Evolutionary conservation across 106 monocot species (phyloP).

Genomic region (Dactylorhiza incarnata): DNA sequence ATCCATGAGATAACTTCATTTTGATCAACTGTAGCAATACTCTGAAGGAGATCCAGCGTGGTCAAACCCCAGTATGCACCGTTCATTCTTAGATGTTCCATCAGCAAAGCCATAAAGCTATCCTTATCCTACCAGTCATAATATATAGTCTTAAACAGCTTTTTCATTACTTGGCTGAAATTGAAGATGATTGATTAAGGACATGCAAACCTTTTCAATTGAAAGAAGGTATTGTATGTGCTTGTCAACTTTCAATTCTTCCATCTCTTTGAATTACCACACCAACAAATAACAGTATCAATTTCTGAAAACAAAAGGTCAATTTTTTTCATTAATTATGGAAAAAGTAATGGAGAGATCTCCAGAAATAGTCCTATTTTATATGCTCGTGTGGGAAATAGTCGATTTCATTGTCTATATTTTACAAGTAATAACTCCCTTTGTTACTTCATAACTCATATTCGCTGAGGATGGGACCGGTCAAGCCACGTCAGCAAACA

Average conservation of each 20-base stretch:
- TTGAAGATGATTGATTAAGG: neutral
- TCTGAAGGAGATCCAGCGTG: slow-evolving; percentile 79
- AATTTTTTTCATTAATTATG: neutral
- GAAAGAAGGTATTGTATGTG: slow-evolving; percentile 74
- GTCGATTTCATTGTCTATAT: neutral
- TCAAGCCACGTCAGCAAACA: too few relatives aligned
- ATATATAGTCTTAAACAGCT: neutral
- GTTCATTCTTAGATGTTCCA: slow-evolving; percentile 81
- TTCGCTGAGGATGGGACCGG: too few relatives aligned
- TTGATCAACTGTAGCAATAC: slow-evolving; percentile 42
- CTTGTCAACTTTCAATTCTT: slow-evolving; percentile 54
- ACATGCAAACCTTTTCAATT: slow-evolving; percentile 53
- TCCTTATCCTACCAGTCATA: slow-evolving; percentile 50
- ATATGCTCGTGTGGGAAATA: neutral
- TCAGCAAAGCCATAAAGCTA: slow-evolving; percentile 65
- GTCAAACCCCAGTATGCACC: slow-evolving; percentile 98
- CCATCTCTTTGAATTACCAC: slow-evolving; percentile 9
- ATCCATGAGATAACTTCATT: slow-evolving; percentile 75
- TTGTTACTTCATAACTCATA: too few relatives aligned
- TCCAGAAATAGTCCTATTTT: neutral
- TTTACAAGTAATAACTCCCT: too few relatives aligned
- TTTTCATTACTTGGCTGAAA: neutral
- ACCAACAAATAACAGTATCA: slow-evolving; percentile 1
- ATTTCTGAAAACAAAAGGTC: neutral
- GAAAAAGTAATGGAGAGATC: neutral